Conservation (phyloP, 352 stramenopile species). For the Pythium apleroticum region DNA sequence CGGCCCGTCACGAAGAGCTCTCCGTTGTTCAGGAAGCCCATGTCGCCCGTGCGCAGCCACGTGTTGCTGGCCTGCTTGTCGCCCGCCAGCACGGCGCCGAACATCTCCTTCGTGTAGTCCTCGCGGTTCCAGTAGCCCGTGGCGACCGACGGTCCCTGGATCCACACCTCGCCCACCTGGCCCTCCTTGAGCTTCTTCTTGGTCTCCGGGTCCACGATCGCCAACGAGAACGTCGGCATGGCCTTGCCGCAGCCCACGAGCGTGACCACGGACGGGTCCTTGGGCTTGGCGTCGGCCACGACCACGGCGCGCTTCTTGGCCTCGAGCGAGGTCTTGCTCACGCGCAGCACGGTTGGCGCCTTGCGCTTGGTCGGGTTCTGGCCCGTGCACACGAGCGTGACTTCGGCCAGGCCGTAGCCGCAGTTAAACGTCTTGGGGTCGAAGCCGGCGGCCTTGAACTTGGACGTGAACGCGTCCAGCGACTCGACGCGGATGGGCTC, state of each 20-base stretch:
- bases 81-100: constrained; percentile 46
- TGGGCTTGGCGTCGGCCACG: constrained; percentile 30
- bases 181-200: constrained; percentile 45
- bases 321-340: constrained; percentile 69
- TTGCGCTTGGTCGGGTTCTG: constrained; percentile 54
- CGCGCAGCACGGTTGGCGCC: constrained; percentile 55
- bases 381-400: constrained; percentile 78
- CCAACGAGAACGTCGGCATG: constrained; percentile 73
- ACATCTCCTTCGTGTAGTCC: constrained; percentile 74
- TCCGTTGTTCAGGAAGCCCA: constrained; percentile 65
- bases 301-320: constrained; percentile 44
- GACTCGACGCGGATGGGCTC: constrained; percentile 81
- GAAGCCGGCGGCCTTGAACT: constrained; percentile 60
- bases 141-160: constrained; percentile 78
- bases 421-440: constrained; percentile 78
- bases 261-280: constrained; percentile 40
- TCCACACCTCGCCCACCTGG: constrained; percentile 92
- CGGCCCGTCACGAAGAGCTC: constrained; percentile 78
- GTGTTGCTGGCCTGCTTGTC: constrained; percentile 37
- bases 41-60: constrained; percentile 70
- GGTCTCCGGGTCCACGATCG: constrained; percentile 67
- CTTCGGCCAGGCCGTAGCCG: constrained; percentile 77
- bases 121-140: constrained; percentile 72
- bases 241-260: constrained; percentile 81
- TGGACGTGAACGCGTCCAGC: constrained; percentile 69